phyloP scores from a whole-genome alignment of 1,284 basidiomycete genomes.

The Leccinum variabile region DNA sequence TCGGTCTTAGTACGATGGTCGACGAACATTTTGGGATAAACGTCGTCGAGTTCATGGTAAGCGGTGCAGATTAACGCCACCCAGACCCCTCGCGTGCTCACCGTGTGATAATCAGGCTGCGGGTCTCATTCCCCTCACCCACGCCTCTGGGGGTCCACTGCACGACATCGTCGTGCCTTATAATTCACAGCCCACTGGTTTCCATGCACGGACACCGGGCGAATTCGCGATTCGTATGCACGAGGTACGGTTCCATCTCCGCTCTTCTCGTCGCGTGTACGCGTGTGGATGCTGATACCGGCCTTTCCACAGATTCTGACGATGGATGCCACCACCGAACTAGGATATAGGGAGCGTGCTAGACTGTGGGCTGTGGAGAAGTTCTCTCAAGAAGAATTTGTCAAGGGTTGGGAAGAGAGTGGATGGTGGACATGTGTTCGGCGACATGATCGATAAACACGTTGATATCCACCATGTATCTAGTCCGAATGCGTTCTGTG shows the following conservation, averaged over 20 bases:
- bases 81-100: conserved; percentile 10
- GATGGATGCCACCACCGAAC: conserved; percentile 54
- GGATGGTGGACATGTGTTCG: conserved; percentile 46
- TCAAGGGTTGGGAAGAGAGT: conserved; percentile 67
- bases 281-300: conserved; percentile 11
- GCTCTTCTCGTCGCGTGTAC: conserved; percentile 9
- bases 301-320: conserved; percentile 42
- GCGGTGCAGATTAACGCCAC: conserved; percentile 25
- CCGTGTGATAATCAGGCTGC: conserved; percentile 64
- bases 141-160: conserved; percentile 91
- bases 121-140: conserved; percentile 88
- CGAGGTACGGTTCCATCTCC: conserved; percentile 41
- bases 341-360: conserved; percentile 67
- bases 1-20: conserved; percentile 96
- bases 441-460: conserved; percentile 4
- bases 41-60: conserved; percentile 95
- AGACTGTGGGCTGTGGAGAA: conserved; percentile 66
- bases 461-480: neutral
- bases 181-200: conserved; percentile 58
- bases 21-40: conserved; percentile 99
- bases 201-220: conserved; percentile 72
- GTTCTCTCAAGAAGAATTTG: conserved; percentile 80
- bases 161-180: conserved; percentile 88
- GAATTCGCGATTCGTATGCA: conserved; percentile 75
- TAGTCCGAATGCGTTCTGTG: neutral